These are phyloP conservation scores for Globisporangium okanoganense DNA, from an alignment of 352 stramenopile genomes.

Conservation along the genomic window DNA sequence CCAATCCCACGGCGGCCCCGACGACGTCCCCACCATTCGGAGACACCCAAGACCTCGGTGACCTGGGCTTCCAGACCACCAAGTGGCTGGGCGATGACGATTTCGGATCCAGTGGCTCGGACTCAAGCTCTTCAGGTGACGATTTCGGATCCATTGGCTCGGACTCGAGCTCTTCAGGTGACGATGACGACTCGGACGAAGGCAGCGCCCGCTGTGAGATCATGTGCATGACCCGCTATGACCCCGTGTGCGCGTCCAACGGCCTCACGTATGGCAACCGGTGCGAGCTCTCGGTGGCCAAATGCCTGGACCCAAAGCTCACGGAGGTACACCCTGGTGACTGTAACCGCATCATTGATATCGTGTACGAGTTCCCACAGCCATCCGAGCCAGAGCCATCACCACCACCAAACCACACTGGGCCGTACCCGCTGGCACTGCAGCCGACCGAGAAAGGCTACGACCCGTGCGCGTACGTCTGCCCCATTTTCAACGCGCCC, in stretches of 20 bases:
- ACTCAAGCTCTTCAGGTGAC: too few species aligned
- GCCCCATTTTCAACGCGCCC: constrained; percentile 13
- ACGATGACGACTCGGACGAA: not conserved
- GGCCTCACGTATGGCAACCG: constrained; percentile 17
- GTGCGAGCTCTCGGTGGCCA: constrained; percentile 10
- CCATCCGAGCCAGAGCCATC: not conserved
- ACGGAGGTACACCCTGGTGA: not conserved
- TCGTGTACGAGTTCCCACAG: not conserved
- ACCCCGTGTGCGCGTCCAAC: constrained; percentile 19
- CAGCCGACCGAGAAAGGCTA: not conserved
- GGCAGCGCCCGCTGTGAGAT: not conserved
- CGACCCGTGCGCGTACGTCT: constrained; percentile 15
- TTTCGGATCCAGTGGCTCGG: too few species aligned
- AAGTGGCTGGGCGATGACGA: too few species aligned
- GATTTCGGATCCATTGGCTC: too few species aligned
- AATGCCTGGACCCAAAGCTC: constrained; percentile 8
- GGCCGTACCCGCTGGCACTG: not conserved
- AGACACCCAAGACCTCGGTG: too few species aligned
- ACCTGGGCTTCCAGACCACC: too few species aligned
- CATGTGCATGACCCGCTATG: constrained; percentile 9
- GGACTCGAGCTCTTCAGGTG: not conserved
- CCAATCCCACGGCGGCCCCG: too few species aligned
- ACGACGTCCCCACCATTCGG: too few species aligned
- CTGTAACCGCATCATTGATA: not conserved
- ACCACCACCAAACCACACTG: not conserved